A percentile compares a stretch with the other conserved stretches of the same genome.
These are phyloP conservation scores for Cladosporium phlei DNA, from an alignment of 2,329 filamentous ascomycete species.

Conservation along the genomic window DNA sequence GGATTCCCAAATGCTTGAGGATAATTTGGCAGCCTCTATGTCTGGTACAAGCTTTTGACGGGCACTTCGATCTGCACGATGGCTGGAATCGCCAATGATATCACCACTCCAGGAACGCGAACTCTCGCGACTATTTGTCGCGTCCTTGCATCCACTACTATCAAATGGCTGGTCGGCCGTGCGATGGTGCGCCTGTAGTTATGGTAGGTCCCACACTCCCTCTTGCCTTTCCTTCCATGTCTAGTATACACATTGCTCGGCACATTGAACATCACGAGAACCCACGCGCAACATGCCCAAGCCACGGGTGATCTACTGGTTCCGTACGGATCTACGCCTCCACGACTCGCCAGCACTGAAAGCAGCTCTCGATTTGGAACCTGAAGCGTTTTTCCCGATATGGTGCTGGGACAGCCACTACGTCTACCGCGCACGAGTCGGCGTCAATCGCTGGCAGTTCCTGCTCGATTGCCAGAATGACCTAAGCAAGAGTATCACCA, in stretches of 20 bases:
- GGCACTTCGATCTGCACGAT: no score
- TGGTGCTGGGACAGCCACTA: conserved; percentile 82
- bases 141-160: neutral
- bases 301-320: conserved; percentile 68
- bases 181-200: no score
- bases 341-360: conserved; percentile 72
- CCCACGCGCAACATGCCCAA: conserved; percentile 32
- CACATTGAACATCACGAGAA: no score
- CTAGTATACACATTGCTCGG: no score
- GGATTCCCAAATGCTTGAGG: no score
- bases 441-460: conserved; percentile 70
- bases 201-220: no score
- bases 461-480: conserved; percentile 70
- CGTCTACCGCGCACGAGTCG: conserved; percentile 66
- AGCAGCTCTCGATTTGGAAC: conserved; percentile 65
- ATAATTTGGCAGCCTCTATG: no score
- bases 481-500: conserved; percentile 61
- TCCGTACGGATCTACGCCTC: conserved; percentile 70
- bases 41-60: no score
- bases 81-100: no score
- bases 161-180: no score
- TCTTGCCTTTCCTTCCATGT: no score
- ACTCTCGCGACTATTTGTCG: conserved; percentile 1
- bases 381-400: conserved; percentile 68
- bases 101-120: neutral